A percentile compares a stretch with the other conserved stretches of the same genome.
Conservation (phyloP, 2,329 filamentous ascomycete genomes). For the Pezicula neosporulosa region DNA sequence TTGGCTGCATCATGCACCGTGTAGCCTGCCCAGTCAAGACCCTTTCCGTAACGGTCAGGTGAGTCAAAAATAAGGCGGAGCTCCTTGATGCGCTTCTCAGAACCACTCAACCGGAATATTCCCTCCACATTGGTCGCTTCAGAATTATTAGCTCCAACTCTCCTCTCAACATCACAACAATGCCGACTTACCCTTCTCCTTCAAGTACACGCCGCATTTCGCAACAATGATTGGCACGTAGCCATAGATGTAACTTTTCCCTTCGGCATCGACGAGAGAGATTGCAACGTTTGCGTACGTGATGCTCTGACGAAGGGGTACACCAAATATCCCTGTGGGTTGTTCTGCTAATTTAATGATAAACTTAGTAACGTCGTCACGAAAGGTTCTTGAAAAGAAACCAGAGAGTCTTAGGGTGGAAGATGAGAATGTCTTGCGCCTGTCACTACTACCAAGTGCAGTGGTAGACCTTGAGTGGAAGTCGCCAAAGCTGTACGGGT, state of each 20-base stretch:
- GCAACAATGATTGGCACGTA: conserved; percentile 98
- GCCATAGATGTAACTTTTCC: conserved; percentile 95
- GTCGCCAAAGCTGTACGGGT: too few species aligned
- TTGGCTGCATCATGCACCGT: conserved; percentile 98
- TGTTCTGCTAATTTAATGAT: conserved; percentile 18
- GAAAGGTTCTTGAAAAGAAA: neutral
- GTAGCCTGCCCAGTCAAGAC: conserved; percentile 94
- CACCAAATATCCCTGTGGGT: conserved; percentile 83
- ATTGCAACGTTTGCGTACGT: conserved; percentile 98
- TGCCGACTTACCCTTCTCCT: conserved; percentile 80
- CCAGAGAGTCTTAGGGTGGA: neutral
- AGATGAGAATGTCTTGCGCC: neutral
- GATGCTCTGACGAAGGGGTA: conserved; percentile 91
- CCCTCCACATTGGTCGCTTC: conserved; percentile 90
- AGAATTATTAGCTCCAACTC: conserved; percentile 5
- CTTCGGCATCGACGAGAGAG: conserved; percentile 87
- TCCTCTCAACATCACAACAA: conserved; percentile 2
- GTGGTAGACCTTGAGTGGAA: neutral
- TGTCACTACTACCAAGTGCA: neutral
- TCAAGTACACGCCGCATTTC: conserved; percentile 95
- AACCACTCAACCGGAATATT: conserved; percentile 93
- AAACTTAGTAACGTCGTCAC: conserved; percentile 12
- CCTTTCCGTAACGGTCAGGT: conserved; percentile 93
- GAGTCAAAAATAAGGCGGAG: conserved; percentile 90
- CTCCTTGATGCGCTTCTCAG: conserved; percentile 97